Base-by-base conservation (phyloP, 257 asterid species). In the Echium plantagineum region DNA sequence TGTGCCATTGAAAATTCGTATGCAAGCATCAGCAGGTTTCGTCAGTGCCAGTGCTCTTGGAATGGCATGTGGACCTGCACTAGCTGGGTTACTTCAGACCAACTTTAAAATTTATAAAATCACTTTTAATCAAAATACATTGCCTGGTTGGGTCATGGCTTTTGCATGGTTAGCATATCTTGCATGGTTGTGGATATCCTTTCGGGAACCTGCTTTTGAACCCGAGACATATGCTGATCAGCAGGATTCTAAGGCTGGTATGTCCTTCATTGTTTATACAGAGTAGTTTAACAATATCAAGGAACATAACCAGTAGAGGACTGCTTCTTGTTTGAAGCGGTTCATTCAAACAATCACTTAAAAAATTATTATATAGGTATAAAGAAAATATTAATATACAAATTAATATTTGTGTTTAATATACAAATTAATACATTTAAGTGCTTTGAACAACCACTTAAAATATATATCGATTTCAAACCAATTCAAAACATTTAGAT, bases 61-160 rank as follows among this genome's bases (percentile, higher is more conserved):
- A 77, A 93, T 93, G 99, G 99, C 99, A 32, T 84, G 95, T 78
- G 99, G 97, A n/a, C 99, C 99, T 24, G 99, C 99, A 69, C 80
- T 93, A 20, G 99, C 96, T 15, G 97, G 96, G 24, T 62, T 93
- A 55, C 95, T 93, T 62, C 97, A 93, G 71, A 79, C 74, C 20
- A 67, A 89, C 9, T 93, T 89, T 72, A 86, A 81, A 69, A 57
- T 89, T 57, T 77, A 67, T 76, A 75, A 75, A 55, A 22, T 93
- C 73, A 89, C 99, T 7, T 84, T 93, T 71, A 84, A 89, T 79
- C 89, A 84, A 75, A 68, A 74, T 62, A 93, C 99, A 12, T 69
- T 93, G 71, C 99, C 99, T 26, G 99, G 99, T 51, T 93, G 97
- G 97, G 82, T 89, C 59, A 93, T 93, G 99, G 81, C 97, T 56